Evolutionary conservation across 345 rosid genomes (phyloP).

Genomic region (Melaleuca quinquenervia): DNA sequence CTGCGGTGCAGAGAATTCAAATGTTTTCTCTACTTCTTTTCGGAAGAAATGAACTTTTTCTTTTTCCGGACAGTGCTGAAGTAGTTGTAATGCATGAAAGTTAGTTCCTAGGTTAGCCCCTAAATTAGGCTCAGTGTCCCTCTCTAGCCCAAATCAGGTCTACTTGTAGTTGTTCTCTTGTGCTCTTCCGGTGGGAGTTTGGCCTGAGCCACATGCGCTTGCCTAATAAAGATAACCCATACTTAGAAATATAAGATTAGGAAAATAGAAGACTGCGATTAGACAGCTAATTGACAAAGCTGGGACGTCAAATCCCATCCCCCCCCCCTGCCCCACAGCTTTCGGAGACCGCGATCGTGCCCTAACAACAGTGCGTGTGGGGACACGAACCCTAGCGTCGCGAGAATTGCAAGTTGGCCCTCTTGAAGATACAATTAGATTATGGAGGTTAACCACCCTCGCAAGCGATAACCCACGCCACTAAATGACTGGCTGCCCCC

Average conservation of each 20-base stretch:
- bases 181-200: background rate
- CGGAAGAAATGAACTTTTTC: background rate
- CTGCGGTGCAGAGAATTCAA: background rate
- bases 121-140: background rate
- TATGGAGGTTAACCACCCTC: background rate
- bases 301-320: background rate
- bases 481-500: background rate
- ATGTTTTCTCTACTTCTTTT: background rate
- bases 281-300: background rate
- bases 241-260: background rate
- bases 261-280: too few species aligned
- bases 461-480: background rate
- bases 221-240: background rate
- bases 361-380: background rate
- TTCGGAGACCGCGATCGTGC: background rate
- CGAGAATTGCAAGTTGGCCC: background rate
- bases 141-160: background rate
- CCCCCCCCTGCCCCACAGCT: too few species aligned
- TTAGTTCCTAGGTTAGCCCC: background rate
- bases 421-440: background rate
- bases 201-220: background rate
- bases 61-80: background rate
- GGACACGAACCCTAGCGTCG: background rate
- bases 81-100: background rate
- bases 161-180: background rate